Conservation (phyloP, 2,329 filamentous ascomycete species). For the Aspergillus aculeatinus region DNA sequence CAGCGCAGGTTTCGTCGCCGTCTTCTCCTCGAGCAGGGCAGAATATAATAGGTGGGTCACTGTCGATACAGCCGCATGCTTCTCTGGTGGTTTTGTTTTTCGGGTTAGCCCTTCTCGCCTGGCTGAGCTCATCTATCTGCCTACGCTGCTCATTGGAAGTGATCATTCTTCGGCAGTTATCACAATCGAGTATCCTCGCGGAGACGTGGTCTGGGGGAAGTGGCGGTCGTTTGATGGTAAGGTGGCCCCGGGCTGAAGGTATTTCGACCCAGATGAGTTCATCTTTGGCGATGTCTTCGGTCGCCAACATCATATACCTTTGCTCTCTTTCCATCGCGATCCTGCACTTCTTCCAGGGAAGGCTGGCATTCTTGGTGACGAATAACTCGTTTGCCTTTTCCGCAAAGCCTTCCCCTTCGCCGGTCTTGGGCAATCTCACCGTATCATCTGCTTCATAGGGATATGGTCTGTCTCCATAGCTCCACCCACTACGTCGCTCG, state of each 20-base stretch:
- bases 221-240: slow-evolving; percentile 15
- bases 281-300: slow-evolving; percentile 22
- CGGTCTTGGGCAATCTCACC: slow-evolving; percentile 13
- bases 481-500: background rate
- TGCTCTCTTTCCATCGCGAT: slow-evolving; percentile 5
- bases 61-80: slow-evolving; percentile 11
- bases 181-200: background rate
- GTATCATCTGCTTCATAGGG: slow-evolving; percentile 29
- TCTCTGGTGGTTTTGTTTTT: background rate
- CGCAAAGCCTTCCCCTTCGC: slow-evolving; percentile 2
- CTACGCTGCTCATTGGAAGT: background rate
- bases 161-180: background rate
- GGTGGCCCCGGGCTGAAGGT: slow-evolving; percentile 36
- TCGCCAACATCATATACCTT: slow-evolving; percentile 27
- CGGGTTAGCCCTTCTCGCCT: too few relatives aligned
- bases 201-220: background rate
- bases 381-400: slow-evolving; percentile 25
- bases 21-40: slow-evolving; percentile 9
- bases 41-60: slow-evolving; percentile 8
- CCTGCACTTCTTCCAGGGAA: slow-evolving; percentile 17
- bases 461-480: slow-evolving; percentile 18
- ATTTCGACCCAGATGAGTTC: slow-evolving; percentile 34
- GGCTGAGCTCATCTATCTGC: background rate
- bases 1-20: background rate
- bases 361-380: slow-evolving; percentile 14